Percentiles rank a stretch among this genome's conserved stretches.
Conservation (phyloP, 768 basidiomycete species). For the Tremella mesenterica region DNA sequence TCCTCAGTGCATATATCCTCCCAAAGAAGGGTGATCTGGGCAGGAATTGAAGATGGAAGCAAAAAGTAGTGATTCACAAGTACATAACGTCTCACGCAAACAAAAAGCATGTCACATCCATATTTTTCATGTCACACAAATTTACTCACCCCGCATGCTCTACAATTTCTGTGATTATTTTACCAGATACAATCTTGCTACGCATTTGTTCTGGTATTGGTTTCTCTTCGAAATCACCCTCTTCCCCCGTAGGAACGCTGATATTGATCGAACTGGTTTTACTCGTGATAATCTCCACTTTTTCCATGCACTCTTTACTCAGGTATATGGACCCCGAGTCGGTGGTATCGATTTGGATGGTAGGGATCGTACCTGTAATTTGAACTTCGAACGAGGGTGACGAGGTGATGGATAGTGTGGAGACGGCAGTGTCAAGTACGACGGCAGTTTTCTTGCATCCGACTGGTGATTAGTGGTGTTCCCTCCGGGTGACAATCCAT, state of each 20-base stretch:
- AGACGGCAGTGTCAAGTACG: constrained; percentile 86
- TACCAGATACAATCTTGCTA: constrained; percentile 69
- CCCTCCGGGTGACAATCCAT: too few species aligned
- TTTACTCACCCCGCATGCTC: constrained; percentile 56
- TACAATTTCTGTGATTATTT: constrained; percentile 76
- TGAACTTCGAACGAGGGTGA: constrained; percentile 91
- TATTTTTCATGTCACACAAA: constrained; percentile 2
- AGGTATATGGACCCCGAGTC: constrained; percentile 94
- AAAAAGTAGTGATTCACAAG: neutral
- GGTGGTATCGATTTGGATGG: constrained; percentile 85
- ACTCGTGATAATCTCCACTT: constrained; percentile 78
- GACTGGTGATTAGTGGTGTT: constrained; percentile 56
- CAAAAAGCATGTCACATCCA: neutral
- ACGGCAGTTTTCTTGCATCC: constrained; percentile 81
- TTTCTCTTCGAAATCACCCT: constrained; percentile 81
- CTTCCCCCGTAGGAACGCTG: constrained; percentile 79
- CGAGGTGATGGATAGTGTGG: constrained; percentile 74
- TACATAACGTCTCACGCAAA: neutral
- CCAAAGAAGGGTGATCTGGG: constrained; percentile 1
- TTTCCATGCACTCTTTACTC: constrained; percentile 64
- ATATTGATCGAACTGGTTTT: constrained; percentile 92
- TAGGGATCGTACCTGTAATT: constrained; percentile 80
- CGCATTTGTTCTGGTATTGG: constrained; percentile 93
- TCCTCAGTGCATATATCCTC: neutral
- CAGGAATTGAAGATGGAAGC: too few species aligned